These are phyloP conservation scores for Neonectria sp. DNA, from an alignment of 2,329 filamentous ascomycete genomes.

Conservation along the genomic window DNA sequence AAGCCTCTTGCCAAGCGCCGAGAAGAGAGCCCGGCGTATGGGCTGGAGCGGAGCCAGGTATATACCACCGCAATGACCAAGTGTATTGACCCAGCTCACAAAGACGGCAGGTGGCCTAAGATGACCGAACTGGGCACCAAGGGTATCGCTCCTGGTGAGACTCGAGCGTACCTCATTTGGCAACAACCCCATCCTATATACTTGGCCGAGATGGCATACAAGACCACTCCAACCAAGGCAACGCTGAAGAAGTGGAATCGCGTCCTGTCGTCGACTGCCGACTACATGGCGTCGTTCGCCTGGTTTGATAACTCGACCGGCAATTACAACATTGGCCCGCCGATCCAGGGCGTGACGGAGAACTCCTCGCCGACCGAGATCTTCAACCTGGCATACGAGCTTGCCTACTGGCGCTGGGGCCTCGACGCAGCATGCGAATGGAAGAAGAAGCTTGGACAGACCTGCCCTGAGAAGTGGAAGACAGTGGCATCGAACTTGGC, in stretches of 20 bases:
- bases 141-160: conserved; percentile 55
- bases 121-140: conserved; percentile 47
- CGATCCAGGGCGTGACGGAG: conserved; percentile 63
- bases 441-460: conserved; percentile 61
- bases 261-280: conserved; percentile 65
- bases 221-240: conserved; percentile 42
- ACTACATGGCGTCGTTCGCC: conserved; percentile 73
- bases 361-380: conserved; percentile 71
- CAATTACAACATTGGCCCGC: conserved; percentile 65
- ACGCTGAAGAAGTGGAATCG: conserved; percentile 68
- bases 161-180: conserved; percentile 73
- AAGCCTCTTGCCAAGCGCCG: conserved; percentile 59
- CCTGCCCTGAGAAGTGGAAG: conserved; percentile 62
- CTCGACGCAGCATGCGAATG: conserved; percentile 68
- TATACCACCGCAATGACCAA: no score
- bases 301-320: conserved; percentile 67
- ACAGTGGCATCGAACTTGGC: conserved; percentile 66
- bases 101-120: conserved; percentile 54
- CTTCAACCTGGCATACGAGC: conserved; percentile 72
- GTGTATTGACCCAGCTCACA: no score
- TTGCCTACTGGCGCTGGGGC: conserved; percentile 74
- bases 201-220: conserved; percentile 66
- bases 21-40: conserved; percentile 55
- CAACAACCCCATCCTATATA: conserved; percentile 73
- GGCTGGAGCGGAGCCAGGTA: conserved; percentile 58